Base-by-base conservation (phyloP, 805 yeast genomes). In the Maudiozyma saulgeensis region DNA sequence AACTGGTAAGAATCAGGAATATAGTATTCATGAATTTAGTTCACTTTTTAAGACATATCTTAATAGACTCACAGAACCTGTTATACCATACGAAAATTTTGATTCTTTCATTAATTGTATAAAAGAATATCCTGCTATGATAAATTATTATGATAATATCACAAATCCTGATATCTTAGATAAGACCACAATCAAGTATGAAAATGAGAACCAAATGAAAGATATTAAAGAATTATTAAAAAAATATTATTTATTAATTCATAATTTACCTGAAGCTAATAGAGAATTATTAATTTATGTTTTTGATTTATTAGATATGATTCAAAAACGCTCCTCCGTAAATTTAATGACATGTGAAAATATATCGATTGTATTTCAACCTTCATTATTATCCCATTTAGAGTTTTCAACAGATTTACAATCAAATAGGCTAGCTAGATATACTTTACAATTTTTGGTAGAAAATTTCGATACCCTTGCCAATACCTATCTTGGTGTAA, bases 21-120 rank as follows among this genome's bases (percentile, higher is more conserved):
- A 79, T 68, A 87, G 87, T 1, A 96, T 89, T 15, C 98, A 93
- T 68, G 99, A 91, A 66, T 96, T 96, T 1, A 95, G 97, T 1
- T 84, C 91, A 21, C 73, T 91, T 21, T 76, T 91, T 50, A 76
- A 97, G 62, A 73, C 97, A 50, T 91, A 77, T 63, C 73, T 93
- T 53, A 87, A 89, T 60, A 81, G 87, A 35, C 74, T 91, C 46
- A 95, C 96, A 0, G 98, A 91, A 58, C 97, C 98, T 0, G 73
- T 91, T 49, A 80, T 91, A 18, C 96, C 97, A 1, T 70, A 86
- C 26, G 76, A 75, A 4, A 67, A 78, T 51, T 93, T 91, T 63
- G 86, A 84, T 56, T 71, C 71, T 23, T 90, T 90, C 61, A 75
- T 97, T 57, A 79, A 77, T 41, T 95, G 95, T 4, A 73, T 91